phyloP scores from a whole-genome alignment of 768 basidiomycete species.

The Hypholoma sublateritium region DNA sequence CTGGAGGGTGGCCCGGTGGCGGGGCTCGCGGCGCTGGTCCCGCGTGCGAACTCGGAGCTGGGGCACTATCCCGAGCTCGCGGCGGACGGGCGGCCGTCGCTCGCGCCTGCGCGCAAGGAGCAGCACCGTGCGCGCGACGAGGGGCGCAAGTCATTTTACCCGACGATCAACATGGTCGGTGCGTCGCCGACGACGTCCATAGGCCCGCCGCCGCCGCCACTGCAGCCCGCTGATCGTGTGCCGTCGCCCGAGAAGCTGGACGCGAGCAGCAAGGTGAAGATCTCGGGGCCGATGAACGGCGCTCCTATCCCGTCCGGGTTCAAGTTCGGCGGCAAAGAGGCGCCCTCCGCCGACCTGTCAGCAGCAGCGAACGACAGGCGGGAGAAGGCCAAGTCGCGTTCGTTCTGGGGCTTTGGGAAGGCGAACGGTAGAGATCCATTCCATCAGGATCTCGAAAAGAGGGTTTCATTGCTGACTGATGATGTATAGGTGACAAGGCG shows the following conservation, averaged over 20 bases:
- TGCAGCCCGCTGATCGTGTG: conserved; percentile 46
- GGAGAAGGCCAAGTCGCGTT: conserved; percentile 89
- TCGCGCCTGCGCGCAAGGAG: conserved; percentile 28
- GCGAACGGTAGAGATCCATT: conserved; percentile 42
- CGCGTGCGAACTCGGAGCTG: conserved; percentile 77
- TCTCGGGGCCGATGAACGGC: conserved; percentile 86
- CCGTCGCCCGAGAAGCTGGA: conserved; percentile 57
- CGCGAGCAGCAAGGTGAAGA: conserved; percentile 69
- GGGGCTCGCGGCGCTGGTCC: conserved; percentile 21
- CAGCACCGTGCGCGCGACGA: conserved; percentile 51
- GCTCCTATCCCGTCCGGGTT: conserved; percentile 84
- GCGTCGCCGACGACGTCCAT: conserved; percentile 54
- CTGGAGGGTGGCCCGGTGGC: conserved; percentile 32
- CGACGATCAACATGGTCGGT: conserved; percentile 47
- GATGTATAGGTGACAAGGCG: conserved; percentile 34
- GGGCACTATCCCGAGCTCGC: conserved; percentile 74
- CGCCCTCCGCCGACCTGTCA: conserved; percentile 39
- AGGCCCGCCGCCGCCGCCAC: conserved; percentile 32
- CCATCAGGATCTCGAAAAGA: conserved; percentile 5
- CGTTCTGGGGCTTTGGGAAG: conserved; percentile 91
- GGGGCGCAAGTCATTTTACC: conserved; percentile 64
- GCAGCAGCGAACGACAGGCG: conserved; percentile 61
- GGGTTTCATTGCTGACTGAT: conserved; percentile 7
- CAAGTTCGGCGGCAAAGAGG: conserved; percentile 85
- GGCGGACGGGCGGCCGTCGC: neutral